These are phyloP conservation scores for Phaeodactylum tricornutum DNA, from an alignment of 108 stramenopile species.

Conservation along the genomic window DNA sequence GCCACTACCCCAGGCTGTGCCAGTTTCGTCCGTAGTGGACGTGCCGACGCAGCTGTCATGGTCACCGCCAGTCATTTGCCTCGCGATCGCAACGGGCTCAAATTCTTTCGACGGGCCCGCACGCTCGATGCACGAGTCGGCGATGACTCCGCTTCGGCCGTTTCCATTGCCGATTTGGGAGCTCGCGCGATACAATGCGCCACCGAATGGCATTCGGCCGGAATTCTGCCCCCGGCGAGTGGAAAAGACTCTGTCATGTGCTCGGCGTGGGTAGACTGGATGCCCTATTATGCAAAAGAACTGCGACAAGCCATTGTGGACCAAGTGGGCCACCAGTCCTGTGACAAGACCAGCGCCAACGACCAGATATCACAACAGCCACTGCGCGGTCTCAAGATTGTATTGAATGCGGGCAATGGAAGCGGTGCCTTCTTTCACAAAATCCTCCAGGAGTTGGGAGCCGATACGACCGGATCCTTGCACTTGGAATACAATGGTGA, in stretches of 20 bases:
- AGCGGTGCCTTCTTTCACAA: conserved; percentile 62
- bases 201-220: conserved; percentile 34
- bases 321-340: conserved; percentile 16
- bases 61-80: conserved; percentile 78
- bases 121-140: neutral
- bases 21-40: conserved; percentile 31
- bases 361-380: conserved; percentile 11
- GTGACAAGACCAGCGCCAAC: neutral
- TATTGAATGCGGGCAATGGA: conserved; percentile 74
- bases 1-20: conserved; percentile 66
- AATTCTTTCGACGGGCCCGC: conserved; percentile 44
- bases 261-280: conserved; percentile 55
- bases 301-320: conserved; percentile 34
- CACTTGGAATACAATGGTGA: conserved; percentile 39
- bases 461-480: conserved; percentile 48
- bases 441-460: conserved; percentile 55
- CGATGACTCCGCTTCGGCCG: too few relatives aligned
- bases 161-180: neutral
- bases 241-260: conserved; percentile 49
- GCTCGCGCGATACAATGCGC: neutral
- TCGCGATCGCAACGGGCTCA: conserved; percentile 70
- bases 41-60: conserved; percentile 57
- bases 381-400: conserved; percentile 50
- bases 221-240: conserved; percentile 57
- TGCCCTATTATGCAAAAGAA: conserved; percentile 44